Base-by-base conservation (phyloP, 371 early-diverging fungal species). In the Capillidium heterosporum region DNA sequence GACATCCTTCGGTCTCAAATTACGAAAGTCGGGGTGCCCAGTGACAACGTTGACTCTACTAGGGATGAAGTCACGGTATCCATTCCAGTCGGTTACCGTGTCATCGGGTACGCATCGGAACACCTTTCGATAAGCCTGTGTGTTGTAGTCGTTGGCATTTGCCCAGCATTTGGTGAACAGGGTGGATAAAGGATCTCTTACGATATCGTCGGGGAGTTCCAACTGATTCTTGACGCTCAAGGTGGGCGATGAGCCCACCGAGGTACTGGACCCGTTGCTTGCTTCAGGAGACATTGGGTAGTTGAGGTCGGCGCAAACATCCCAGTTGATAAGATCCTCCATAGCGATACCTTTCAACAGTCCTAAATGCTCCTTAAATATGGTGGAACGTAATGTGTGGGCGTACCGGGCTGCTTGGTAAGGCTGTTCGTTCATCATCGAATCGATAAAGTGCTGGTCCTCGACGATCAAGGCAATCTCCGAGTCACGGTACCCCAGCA, bases 21-120 rank as follows among this genome's bases (percentile, higher is more conserved):
- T 64, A 0, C 67, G 66, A 65, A 75, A 71, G 26, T 71, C 77
- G 17, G 76, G 67, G 60, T 81, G 82, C 1, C 77, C 77, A 24
- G 64, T 63, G n/a, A 67, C 63, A 0, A 75, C 69, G 53, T 65
- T 63, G 44, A 58, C 61, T 7, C 70, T 31, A 44, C 73, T 65
- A 2, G 78, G 76, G 1, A 78, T 66, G 60, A 81, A 81, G 23
- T 65, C 59, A 26, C 68, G 67, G 62, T 79, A 80, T n/a, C 76
- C 66, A 2, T 73, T 74, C 67, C 75, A 79, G 1, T 70, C 75
- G 53, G 69, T 71, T 15, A 81, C 61, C 63, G 26, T 55, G 56
- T 91, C 82, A 59, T 92, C 92, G 23, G 93, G 93, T 0, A 91
- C 80, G 60, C 85, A 84, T 21, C 73, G 77, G 69, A 92, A 92